Percentiles rank a stretch among this genome's conserved stretches.
These are phyloP conservation scores for Primulina tabacum DNA, from an alignment of 257 asterid species.

Conservation along the genomic window DNA sequence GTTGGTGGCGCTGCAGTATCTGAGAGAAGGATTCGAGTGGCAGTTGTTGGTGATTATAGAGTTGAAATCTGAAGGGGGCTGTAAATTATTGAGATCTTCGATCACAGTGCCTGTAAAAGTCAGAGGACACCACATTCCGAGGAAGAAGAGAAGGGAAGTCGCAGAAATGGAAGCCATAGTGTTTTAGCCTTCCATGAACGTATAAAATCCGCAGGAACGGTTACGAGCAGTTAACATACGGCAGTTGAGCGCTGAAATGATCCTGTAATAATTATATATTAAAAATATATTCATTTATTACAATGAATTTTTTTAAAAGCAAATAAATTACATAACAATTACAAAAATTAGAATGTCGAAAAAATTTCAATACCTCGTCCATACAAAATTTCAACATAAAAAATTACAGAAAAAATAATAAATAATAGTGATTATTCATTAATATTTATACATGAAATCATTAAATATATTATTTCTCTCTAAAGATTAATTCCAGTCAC, in stretches of 20 bases:
- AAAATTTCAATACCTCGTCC: no score
- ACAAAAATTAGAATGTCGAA: no score
- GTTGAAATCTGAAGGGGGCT: constrained; percentile 57
- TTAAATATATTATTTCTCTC: no score
- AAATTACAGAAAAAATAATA: no score
- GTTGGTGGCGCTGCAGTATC: constrained; percentile 44
- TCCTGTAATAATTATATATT: no score
- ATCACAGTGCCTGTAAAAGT: constrained; percentile 37
- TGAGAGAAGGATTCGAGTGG: constrained; percentile 42
- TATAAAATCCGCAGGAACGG: neutral
- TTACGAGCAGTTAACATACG: neutral
- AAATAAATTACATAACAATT: no score
- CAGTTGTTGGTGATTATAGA: constrained; percentile 51
- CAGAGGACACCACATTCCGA: constrained; percentile 17
- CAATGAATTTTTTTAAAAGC: no score
- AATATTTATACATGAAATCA: no score
- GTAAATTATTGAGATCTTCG: constrained; percentile 46
- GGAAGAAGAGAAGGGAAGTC: constrained; percentile 19
- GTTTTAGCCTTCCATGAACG: neutral
- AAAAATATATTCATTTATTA: no score
- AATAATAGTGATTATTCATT: no score
- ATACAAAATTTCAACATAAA: no score
- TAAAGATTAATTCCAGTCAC: no score
- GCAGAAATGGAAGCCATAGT: constrained; percentile 34
- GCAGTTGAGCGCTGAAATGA: neutral